Base-by-base conservation (phyloP, 176 grass and related monocot species). In the Zea mays region DNA sequence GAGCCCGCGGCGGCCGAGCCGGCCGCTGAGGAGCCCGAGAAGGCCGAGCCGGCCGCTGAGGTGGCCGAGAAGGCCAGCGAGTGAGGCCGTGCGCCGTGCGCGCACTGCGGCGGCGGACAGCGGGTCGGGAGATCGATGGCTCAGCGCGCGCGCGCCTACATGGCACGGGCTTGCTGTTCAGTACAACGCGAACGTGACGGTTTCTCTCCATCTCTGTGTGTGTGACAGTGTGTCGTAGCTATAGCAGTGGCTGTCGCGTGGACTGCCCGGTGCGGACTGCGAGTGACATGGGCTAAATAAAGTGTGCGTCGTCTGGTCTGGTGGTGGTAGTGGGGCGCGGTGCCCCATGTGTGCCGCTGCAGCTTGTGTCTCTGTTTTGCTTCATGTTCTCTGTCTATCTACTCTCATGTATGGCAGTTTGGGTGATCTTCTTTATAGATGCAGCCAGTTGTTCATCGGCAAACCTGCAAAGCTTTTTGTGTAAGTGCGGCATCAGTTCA, bases 231-330 rank as follows among this genome's bases (percentile, higher is more conserved):
- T 77, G 34, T 7, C 17, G 52, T 55, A 55, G 10, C 17, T n/a
- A n/a, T 37, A 63, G 74, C 57, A 34, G 42, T 42, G 62, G 80
- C 62, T 74, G 74, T 40, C 55, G 56, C 44, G 8, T 69, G 11
- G 43, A 27, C 42, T 76, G 42, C 7, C 13, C 21, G 44, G 41
- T 44, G 40, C 8, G 33, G 20, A 20, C 41, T 69, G 6, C 69
- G 74, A 40, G 75, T 88, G 86, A 80, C 71, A 63, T 64, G 76
- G 62, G 39, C 76, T 65, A 57, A 81, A 87, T 66, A 81, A 81
- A 84, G 65, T 67, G 81, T 66, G 56, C 11, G 72, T 57, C 54
- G 54, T 11, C 38, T 59, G 64, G 54, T 11, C 38, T 59, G 64
- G 64, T 16, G 71, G 55, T 20, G 62, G 13, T 40, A 7, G 43